Evolutionary conservation across 2,329 filamentous ascomycete genomes (phyloP), one percentile per base, ranked within the genome.

Genomic region (Alternaria solani): DNA sequence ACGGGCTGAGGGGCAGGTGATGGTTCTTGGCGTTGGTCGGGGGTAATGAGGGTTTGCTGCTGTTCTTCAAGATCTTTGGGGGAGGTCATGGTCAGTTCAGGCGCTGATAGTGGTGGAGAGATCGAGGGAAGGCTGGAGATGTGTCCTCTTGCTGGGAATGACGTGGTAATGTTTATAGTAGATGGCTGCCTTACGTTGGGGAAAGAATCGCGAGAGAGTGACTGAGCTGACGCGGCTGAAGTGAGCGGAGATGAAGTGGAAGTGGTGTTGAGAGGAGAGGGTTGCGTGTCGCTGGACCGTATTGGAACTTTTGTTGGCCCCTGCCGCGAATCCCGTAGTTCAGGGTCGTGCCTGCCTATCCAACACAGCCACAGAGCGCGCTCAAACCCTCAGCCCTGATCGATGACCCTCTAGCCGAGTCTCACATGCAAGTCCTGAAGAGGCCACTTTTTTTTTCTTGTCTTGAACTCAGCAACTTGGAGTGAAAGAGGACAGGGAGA

Each of bases 61-160:
- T 74, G 70, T 52, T 70, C 67, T 68, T 73, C 62, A 61, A 68
- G 55, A 49, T 74, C 71, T 74, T 67, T 47, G 44, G 64, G 43
- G 55, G 71, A 69, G 53, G 70, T 62, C 68, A 72, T 73, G 34
- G 68, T 75, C 59, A 75, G 73, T 61, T 75, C 60, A 75, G 73
- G 60, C 65, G 55, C 26, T 49, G 56, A 30, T 53, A 43, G 59
- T 56, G 60, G 38, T 48, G 41, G 44, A 51, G 39, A 49, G 28
- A 38, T 43, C 38, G 57, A 54, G 51, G 53, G 18, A 38, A 39
- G 30, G 55, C 48, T 47, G 59, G 66, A 70, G 62, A 76, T 73
- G 74, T 75, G 74, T 71, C 74, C 70, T 76, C 56, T 69, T 30
- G 42, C 30, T 16, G 51, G 51, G 23, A 34, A 8, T 16, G 58